A percentile compares a stretch with the other conserved stretches of the same genome.
These are phyloP conservation scores for Fraxinus sp. DNA, from an alignment of 305 asterid genomes.

Conservation along the genomic window DNA sequence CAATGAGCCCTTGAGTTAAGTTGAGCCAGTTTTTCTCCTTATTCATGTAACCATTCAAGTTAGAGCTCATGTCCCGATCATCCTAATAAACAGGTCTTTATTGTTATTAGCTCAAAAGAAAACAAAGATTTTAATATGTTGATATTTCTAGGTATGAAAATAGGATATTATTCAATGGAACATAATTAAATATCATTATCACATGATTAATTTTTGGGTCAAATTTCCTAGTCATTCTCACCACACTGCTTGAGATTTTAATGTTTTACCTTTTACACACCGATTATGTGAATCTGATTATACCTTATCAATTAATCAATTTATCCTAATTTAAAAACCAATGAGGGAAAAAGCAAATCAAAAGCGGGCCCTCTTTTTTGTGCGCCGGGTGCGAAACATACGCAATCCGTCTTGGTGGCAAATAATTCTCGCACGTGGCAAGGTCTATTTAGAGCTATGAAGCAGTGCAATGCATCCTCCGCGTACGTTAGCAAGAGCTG, in stretches of 20 bases:
- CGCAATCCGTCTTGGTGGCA: conserved; percentile 26
- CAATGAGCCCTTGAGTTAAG: neutral
- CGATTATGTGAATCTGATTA: conserved; percentile 29
- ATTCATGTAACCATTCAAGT: neutral
- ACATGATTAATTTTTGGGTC: conserved; percentile 34
- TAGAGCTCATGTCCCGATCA: neutral
- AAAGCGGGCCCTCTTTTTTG: conserved; percentile 15
- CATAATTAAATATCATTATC: conserved; percentile 31
- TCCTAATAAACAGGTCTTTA: neutral
- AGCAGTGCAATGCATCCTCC: conserved; percentile 25
- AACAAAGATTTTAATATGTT: neutral
- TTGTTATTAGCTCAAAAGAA: too few relatives aligned
- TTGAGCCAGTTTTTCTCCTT: neutral
- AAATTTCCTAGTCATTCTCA: conserved; percentile 44
- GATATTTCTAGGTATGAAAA: neutral
- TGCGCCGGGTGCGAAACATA: conserved; percentile 38
- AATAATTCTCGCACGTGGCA: conserved; percentile 16
- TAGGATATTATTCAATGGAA: neutral
- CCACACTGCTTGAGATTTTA: conserved; percentile 44
- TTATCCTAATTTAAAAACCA: neutral
- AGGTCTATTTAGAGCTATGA: neutral
- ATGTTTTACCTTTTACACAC: conserved; percentile 40
- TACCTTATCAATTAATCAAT: conserved; percentile 28
- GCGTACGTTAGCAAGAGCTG: conserved; percentile 41
- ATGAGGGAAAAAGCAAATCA: neutral